Conservation (phyloP, 345 rosid species). For the Psidium friedrichsthalianum region DNA sequence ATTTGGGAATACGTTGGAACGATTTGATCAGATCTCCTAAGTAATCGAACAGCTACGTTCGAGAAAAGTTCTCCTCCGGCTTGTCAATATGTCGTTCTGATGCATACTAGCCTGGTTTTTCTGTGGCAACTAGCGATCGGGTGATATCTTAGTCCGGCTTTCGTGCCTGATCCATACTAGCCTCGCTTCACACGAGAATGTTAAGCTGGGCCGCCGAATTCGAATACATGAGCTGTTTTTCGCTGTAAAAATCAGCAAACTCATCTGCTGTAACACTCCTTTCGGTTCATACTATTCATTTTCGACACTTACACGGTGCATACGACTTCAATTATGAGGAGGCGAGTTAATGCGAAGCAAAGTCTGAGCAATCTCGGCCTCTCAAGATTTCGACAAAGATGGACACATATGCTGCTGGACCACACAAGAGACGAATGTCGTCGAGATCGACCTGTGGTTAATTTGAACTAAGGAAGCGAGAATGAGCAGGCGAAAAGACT, state of each 20-base stretch:
- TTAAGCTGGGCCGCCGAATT: not conserved
- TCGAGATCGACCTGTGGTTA: not conserved
- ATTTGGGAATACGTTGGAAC: not conserved
- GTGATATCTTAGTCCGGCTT: not conserved
- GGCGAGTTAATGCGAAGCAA: not conserved
- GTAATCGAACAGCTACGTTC: not conserved
- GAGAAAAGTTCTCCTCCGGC: not conserved
- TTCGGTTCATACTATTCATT: not conserved
- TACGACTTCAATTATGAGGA: not conserved
- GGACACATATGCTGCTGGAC: not conserved
- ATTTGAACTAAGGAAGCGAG: not conserved
- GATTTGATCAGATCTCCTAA: not conserved
- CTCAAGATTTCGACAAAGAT: not conserved
- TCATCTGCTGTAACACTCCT: not conserved
- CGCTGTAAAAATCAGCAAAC: not conserved
- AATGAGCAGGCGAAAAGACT: not conserved
- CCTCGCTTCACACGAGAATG: not conserved
- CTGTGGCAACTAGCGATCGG: not conserved
- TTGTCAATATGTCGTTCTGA: not conserved
- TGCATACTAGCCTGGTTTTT: not conserved
- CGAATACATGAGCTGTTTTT: not conserved
- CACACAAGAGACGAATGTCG: not conserved
- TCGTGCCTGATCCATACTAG: not conserved
- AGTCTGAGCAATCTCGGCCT: not conserved
- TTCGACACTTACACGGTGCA: not conserved